phyloP scores from a whole-genome alignment of 371 early-diverging fungal species.

The Syncephalis plumigaleata region DNA sequence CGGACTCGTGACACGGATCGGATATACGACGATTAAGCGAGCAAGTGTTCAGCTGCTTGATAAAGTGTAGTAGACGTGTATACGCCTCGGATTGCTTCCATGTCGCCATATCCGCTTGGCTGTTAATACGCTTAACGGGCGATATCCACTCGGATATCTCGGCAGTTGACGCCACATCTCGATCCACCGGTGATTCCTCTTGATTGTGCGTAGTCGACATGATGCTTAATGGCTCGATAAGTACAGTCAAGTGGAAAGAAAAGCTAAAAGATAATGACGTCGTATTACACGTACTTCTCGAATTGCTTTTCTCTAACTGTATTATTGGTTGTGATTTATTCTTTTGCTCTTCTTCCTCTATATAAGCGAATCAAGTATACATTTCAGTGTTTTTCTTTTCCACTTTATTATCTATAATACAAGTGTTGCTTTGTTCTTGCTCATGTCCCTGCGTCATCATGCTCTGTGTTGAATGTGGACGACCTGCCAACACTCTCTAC shows the following conservation, averaged over 20 bases:
- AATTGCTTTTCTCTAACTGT: too few species aligned
- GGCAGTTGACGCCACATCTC: neutral
- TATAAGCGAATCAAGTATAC: neutral
- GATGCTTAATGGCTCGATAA: neutral
- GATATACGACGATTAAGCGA: conserved; percentile 37
- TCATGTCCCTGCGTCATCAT: neutral
- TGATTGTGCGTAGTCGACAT: neutral
- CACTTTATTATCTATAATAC: neutral
- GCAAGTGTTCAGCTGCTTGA: conserved; percentile 44
- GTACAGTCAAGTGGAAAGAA: neutral
- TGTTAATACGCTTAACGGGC: conserved; percentile 34
- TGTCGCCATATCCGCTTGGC: conserved; percentile 24
- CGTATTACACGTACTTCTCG: neutral
- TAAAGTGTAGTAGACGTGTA: conserved; percentile 48
- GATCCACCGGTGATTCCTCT: neutral
- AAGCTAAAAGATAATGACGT: neutral
- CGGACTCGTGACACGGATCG: conserved; percentile 28
- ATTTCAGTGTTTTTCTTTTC: neutral
- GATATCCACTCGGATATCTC: neutral
- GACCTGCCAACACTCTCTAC: conserved; percentile 52
- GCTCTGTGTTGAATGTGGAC: conserved; percentile 72
- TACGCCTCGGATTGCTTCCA: conserved; percentile 48
- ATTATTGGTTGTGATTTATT: neutral
- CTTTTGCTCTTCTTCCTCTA: neutral
- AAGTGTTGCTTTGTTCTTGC: neutral